Conservation (phyloP, 148 eudicot species). For the Nepenthes gracilis region DNA sequence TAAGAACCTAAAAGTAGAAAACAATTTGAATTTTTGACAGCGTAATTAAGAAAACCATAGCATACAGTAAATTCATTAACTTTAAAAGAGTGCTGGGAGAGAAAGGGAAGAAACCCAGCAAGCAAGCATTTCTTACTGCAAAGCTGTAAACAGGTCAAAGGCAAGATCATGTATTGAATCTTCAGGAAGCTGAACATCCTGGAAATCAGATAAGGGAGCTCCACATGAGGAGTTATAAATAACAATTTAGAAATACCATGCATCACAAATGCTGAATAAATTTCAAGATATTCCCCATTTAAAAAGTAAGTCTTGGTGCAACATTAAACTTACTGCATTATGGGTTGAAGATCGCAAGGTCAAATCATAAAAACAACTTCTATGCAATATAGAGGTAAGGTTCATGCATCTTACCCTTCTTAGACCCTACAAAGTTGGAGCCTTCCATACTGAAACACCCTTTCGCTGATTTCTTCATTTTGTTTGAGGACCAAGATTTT, state of each 20-base stretch:
- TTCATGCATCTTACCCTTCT: too few species aligned
- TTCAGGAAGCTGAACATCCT: slow-evolving; percentile 94
- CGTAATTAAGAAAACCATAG: not conserved
- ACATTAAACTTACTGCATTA: too few species aligned
- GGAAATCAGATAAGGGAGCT: slow-evolving; percentile 12
- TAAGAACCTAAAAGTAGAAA: slow-evolving; percentile 39
- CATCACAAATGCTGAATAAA: not conserved
- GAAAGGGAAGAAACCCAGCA: not conserved
- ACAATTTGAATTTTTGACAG: not conserved
- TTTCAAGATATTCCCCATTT: not conserved
- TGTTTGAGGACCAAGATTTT: too few species aligned
- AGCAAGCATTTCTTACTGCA: slow-evolving; percentile 50
- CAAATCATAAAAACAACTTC: too few species aligned
- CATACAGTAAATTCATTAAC: not conserved
- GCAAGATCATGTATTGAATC: slow-evolving; percentile 88
- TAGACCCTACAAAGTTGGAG: too few species aligned
- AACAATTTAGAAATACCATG: not conserved
- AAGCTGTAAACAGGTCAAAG: slow-evolving; percentile 56
- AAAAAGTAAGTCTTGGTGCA: too few species aligned
- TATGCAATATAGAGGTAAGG: too few species aligned
- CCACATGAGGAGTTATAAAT: not conserved
- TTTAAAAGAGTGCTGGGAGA: not conserved
- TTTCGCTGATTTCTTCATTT: too few species aligned
- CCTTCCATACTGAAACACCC: too few species aligned
- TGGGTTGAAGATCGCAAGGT: too few species aligned